Conservation (phyloP, 805 yeast species). For the Candida xiaguanensis region DNA sequence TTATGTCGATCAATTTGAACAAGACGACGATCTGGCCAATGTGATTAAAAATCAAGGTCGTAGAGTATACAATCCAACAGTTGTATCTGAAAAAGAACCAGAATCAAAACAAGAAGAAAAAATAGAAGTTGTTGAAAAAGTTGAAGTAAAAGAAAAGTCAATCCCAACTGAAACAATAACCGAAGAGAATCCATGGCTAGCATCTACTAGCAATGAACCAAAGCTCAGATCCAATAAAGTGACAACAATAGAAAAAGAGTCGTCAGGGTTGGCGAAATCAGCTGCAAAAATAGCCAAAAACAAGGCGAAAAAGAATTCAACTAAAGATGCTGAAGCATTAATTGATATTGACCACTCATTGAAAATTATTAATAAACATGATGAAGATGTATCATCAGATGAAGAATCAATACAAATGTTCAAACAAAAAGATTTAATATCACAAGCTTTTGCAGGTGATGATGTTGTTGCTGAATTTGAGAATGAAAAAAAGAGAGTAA, state of each 20-base stretch:
- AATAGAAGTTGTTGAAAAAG: conserved; percentile 21
- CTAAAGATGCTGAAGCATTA: conserved; percentile 22
- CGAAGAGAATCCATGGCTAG: conserved; percentile 39
- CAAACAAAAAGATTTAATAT: conserved; percentile 76
- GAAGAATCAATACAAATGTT: conserved; percentile 45
- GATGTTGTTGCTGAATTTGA: conserved; percentile 82
- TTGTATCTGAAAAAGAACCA: conserved; percentile 44
- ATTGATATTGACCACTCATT: conserved; percentile 56
- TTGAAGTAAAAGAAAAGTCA: conserved; percentile 13
- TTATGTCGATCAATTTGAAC: conserved; percentile 33
- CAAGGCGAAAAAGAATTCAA: conserved; percentile 25
- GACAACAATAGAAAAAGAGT: conserved; percentile 29
- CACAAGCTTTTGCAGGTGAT: conserved; percentile 96
- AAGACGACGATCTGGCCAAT: conserved; percentile 41
- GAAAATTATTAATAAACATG: conserved; percentile 27
- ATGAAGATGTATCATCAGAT: conserved; percentile 24
- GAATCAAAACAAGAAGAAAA: conserved; percentile 49
- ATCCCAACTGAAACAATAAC: conserved; percentile 11
- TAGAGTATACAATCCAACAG: conserved; percentile 70
- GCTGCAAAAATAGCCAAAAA: conserved; percentile 37
- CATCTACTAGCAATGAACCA: conserved; percentile 13
- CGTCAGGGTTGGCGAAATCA: conserved; percentile 36
- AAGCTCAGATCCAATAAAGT: conserved; percentile 30
- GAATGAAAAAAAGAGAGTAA: conserved; percentile 64
- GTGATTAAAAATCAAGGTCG: conserved; percentile 67